These are phyloP conservation scores for Xylariomycetidae sp. DNA, from an alignment of 2,329 filamentous ascomycete species.

Conservation along the genomic window DNA sequence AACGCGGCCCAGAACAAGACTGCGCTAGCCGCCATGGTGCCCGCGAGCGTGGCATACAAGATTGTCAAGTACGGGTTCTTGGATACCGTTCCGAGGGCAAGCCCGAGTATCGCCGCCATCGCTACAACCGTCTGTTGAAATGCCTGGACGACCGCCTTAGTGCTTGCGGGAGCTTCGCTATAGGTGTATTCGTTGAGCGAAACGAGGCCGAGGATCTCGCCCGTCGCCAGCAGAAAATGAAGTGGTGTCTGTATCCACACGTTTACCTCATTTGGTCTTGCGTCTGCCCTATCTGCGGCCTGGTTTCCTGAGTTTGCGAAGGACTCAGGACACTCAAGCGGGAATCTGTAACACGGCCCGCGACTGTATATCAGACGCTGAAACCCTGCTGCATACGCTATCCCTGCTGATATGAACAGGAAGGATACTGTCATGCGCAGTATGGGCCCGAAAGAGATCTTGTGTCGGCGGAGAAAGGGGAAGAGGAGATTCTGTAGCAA, in stretches of 20 bases:
- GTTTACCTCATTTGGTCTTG: slow-evolving; percentile 27
- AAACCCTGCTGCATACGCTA: slow-evolving; percentile 44
- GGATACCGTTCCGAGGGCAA: slow-evolving; percentile 8
- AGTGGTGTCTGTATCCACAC: slow-evolving; percentile 36
- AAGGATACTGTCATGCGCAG: slow-evolving; percentile 50
- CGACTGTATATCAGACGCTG: slow-evolving; percentile 36
- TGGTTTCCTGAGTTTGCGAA: not conserved
- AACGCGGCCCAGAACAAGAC: not conserved
- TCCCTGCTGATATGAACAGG: slow-evolving; percentile 38
- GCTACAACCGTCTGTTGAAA: slow-evolving; percentile 4
- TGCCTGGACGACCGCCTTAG: slow-evolving; percentile 8
- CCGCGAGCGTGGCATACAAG: slow-evolving; percentile 6
- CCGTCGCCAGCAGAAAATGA: slow-evolving; percentile 23
- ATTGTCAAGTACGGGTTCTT: slow-evolving; percentile 8
- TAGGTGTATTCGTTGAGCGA: slow-evolving; percentile 10
- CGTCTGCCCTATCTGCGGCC: no score
- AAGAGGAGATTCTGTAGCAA: slow-evolving; percentile 49
- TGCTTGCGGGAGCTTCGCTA: slow-evolving; percentile 6
- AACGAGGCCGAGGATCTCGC: slow-evolving; percentile 10
- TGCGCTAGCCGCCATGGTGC: slow-evolving; percentile 1
- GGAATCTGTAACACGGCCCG: slow-evolving; percentile 12
- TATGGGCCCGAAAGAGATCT: slow-evolving; percentile 47
- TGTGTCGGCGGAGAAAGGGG: slow-evolving; percentile 39
- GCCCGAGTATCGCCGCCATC: slow-evolving; percentile 5
- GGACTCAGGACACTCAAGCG: slow-evolving; percentile 4